Conservation (phyloP, 495 filamentous ascomycete species). For the Penicilliopsis zonata region DNA sequence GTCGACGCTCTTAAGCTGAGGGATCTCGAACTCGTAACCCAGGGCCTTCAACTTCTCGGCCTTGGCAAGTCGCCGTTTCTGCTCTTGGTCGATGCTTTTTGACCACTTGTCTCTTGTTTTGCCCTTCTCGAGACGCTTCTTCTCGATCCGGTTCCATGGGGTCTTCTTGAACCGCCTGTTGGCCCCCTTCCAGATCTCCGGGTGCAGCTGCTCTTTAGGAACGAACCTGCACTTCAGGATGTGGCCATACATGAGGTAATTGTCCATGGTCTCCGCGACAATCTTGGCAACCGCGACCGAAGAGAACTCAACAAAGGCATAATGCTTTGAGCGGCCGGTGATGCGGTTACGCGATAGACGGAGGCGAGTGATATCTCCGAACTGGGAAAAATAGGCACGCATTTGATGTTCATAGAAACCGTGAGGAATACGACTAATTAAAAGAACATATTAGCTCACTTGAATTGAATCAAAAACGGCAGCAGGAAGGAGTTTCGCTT, state of each 20-base stretch:
- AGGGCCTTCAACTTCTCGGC: slow-evolving; percentile 64
- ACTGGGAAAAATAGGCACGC: slow-evolving; percentile 88
- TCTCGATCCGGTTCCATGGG: slow-evolving; percentile 74
- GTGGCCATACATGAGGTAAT: slow-evolving; percentile 90
- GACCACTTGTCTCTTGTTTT: slow-evolving; percentile 65
- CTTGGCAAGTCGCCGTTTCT: slow-evolving; percentile 50
- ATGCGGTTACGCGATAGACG: slow-evolving; percentile 82
- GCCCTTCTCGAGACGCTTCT: slow-evolving; percentile 56
- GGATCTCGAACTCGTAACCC: slow-evolving; percentile 75
- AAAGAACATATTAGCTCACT: slow-evolving; percentile 8
- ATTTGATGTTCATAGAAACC: slow-evolving; percentile 98
- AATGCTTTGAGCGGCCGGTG: slow-evolving; percentile 82
- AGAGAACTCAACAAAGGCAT: slow-evolving; percentile 84
- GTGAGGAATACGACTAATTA: slow-evolving; percentile 60
- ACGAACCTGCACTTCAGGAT: slow-evolving; percentile 78
- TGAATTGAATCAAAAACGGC: neutral
- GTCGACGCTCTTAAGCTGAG: slow-evolving; percentile 56
- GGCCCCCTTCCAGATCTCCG: slow-evolving; percentile 72
- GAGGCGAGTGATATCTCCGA: slow-evolving; percentile 70
- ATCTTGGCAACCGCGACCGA: slow-evolving; percentile 70
- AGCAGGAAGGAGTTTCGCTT: slow-evolving; percentile 7
- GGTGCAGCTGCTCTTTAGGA: slow-evolving; percentile 62
- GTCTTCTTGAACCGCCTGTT: slow-evolving; percentile 79
- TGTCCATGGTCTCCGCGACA: slow-evolving; percentile 90
- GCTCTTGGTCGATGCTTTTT: slow-evolving; percentile 56